Evolutionary conservation across 2,329 filamentous ascomycete genomes (phyloP), one percentile per base, ranked within the genome.

Genomic region (Colletotrichum sp.): DNA sequence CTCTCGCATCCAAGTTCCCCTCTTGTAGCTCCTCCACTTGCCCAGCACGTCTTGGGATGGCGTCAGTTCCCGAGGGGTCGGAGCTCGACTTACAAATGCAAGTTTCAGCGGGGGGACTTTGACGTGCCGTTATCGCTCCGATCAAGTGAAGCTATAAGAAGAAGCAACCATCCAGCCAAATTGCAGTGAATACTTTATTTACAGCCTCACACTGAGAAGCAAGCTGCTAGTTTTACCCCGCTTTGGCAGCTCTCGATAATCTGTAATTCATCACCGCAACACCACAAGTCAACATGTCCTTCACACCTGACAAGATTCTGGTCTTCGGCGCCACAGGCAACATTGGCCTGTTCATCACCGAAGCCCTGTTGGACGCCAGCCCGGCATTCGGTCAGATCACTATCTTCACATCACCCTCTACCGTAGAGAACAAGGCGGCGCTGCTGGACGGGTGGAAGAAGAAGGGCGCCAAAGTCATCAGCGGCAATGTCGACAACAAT

Each of bases 271-370:
- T 59, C 15, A 66, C 12, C 39, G 60, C 18, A 32, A 59, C 67
- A 32, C 32, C 34, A 55, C 36, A 16, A 16, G 9, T 13, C 57
- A 71, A n/a, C 59, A 76, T 76, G 74, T 49, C 74, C 8, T 74
- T 74, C 28, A 66, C 15, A 4, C 70, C 70, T 6, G 55, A 28
- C 64, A 78, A 76, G 21, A 71, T 78, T 21, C 69, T 78, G 26
- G 59, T 78, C 21, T 81, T 88, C 21, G 86, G 86, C 10, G 86
- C 85, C 16, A 88, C 86, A 2, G 86, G 86, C 63, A 81, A 80
- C 34, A 88, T 88, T 44, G 86, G 86, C 18, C 78, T 81, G 64
- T 86, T 85, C 80, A 87, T 88, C 69, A 84, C 85, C 6, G 79
- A 84, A 3, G 81, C 82, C n/a, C 77, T 88, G 52, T 72, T 85